Evolutionary conservation across 441 rosid species (phyloP).

Genomic region (Gossypium schwendimanii): DNA sequence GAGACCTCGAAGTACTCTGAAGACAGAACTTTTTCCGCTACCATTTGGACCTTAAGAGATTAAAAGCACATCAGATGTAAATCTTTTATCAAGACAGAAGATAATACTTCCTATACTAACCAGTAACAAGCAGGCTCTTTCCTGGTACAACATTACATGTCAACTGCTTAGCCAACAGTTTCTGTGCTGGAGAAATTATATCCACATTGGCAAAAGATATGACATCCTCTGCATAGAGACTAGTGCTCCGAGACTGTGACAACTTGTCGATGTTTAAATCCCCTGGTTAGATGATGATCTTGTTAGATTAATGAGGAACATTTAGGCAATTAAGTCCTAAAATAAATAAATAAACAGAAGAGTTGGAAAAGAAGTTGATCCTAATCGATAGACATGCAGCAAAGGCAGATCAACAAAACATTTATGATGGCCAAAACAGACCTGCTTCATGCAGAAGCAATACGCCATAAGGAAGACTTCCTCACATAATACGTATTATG

Average conservation of each 20-base stretch:
- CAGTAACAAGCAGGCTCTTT: conserved; percentile 93
- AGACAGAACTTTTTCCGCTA: conserved; percentile 92
- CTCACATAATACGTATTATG: background rate
- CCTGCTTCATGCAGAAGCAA: background rate
- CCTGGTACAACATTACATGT: conserved; percentile 68
- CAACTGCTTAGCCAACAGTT: conserved; percentile 80
- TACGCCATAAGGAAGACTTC: background rate
- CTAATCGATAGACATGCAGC: too few species aligned
- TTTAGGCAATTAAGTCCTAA: background rate
- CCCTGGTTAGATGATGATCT: conserved; percentile 28
- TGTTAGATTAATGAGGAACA: background rate
- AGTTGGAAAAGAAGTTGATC: background rate
- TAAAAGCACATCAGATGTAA: conserved; percentile 25
- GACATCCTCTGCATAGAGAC: conserved; percentile 35
- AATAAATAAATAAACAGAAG: background rate
- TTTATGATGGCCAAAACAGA: too few species aligned
- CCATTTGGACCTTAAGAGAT: conserved; percentile 86
- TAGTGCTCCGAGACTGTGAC: conserved; percentile 29
- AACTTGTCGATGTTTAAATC: conserved; percentile 26
- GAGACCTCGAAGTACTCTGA: conserved; percentile 92
- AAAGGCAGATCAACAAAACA: too few species aligned
- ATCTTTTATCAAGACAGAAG: conserved; percentile 13
- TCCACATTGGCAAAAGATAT: conserved; percentile 83
- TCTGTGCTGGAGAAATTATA: conserved; percentile 88
- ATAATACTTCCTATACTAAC: conserved; percentile 40